Conservation (phyloP, 495 filamentous ascomycete species). For the Tuber borchii region DNA sequence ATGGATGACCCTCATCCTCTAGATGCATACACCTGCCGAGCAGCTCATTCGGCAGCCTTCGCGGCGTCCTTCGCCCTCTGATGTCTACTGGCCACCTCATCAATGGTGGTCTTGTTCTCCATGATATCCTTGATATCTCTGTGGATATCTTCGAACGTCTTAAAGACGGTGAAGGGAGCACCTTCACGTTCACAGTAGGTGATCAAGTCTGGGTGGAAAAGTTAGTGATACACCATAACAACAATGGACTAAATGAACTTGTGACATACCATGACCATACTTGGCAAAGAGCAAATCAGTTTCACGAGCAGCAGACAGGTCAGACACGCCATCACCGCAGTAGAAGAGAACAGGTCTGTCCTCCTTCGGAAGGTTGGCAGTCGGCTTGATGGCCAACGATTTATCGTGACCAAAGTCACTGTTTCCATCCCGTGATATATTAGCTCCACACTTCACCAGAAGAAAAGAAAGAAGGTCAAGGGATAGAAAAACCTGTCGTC, state of each 20-base stretch:
- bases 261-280: slow-evolving; percentile 63
- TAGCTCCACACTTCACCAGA: not conserved
- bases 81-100: slow-evolving; percentile 21
- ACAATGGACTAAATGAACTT: not conserved
- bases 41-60: slow-evolving; percentile 4
- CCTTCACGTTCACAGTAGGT: slow-evolving; percentile 58
- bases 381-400: slow-evolving; percentile 75
- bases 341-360: slow-evolving; percentile 75
- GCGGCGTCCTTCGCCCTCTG: slow-evolving; percentile 10
- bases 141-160: slow-evolving; percentile 51
- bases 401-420: slow-evolving; percentile 92
- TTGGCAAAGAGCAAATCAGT: slow-evolving; percentile 89
- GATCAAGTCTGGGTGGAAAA: slow-evolving; percentile 52
- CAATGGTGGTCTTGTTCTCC: slow-evolving; percentile 18
- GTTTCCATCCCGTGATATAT: slow-evolving; percentile 28
- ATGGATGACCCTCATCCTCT: slow-evolving; percentile 4
- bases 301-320: slow-evolving; percentile 78
- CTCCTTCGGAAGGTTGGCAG: slow-evolving; percentile 56
- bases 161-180: slow-evolving; percentile 61
- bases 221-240: not conserved
- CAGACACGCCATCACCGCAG: slow-evolving; percentile 83
- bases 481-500: slow-evolving; percentile 61
- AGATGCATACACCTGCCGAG: not conserved
- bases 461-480: not conserved
- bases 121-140: slow-evolving; percentile 22